These are phyloP conservation scores for Harringtonia lauricola DNA, from an alignment of 2,329 filamentous ascomycete genomes.

Conservation along the genomic window DNA sequence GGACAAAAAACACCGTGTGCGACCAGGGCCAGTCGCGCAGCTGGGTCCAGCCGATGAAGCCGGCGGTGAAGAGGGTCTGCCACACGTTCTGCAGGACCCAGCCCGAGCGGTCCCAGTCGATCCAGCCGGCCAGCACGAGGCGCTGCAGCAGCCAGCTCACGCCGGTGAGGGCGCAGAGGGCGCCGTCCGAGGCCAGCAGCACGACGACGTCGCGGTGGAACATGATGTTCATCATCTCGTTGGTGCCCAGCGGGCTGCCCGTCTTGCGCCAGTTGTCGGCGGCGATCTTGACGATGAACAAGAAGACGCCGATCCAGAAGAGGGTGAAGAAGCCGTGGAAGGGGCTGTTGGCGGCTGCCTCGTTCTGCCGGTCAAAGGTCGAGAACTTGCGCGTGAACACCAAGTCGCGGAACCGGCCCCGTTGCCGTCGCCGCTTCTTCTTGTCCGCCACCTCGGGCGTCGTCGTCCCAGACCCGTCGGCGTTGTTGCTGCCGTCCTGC, in stretches of 20 bases:
- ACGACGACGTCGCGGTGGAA: constrained; percentile 40
- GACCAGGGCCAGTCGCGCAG: constrained; percentile 74
- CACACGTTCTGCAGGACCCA: constrained; percentile 69
- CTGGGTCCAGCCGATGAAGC: constrained; percentile 54
- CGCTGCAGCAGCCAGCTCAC: constrained; percentile 57
- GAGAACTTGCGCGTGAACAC: constrained; percentile 66
- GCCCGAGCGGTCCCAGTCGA: constrained; percentile 57
- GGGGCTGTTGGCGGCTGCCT: constrained; percentile 49
- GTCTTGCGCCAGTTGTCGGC: constrained; percentile 58
- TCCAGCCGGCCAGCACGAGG: constrained; percentile 41
- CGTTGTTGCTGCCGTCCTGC: background rate
- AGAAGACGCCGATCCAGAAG: constrained; percentile 61
- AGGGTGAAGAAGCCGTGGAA: constrained; percentile 74
- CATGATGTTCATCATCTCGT: constrained; percentile 65
- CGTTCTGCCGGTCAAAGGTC: constrained; percentile 64
- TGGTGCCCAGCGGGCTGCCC: constrained; percentile 57
- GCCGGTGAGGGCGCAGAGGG: constrained; percentile 55
- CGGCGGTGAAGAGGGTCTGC: constrained; percentile 54
- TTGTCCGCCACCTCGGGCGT: background rate
- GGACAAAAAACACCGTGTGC: constrained; percentile 65
- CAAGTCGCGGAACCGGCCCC: constrained; percentile 37
- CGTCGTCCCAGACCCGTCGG: background rate
- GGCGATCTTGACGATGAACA: constrained; percentile 56
- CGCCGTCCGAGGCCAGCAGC: constrained; percentile 51
- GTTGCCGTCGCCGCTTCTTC: constrained; percentile 1